Evolutionary conservation across 352 stramenopile genomes (phyloP).

Genomic region (Pythium biforme): DNA sequence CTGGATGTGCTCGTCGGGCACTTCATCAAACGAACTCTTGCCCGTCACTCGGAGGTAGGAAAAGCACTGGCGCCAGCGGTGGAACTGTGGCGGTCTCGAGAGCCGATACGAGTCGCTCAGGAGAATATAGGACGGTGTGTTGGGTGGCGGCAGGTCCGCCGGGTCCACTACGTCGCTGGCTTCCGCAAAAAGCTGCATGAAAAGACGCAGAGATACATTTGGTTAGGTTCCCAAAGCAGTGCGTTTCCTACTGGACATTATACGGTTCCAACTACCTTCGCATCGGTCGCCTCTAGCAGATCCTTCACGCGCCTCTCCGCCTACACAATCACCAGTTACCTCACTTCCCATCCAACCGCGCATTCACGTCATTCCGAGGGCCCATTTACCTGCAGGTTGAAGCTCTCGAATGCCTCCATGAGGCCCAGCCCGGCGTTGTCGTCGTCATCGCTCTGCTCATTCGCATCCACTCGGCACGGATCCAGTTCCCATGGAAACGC

Average conservation of each 20-base stretch:
- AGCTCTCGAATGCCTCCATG: constrained; percentile 52
- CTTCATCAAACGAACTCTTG: constrained; percentile 22
- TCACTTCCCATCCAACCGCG: background rate
- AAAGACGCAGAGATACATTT: background rate
- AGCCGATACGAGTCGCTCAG: constrained; percentile 52
- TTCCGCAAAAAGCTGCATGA: background rate
- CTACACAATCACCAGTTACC: constrained; percentile 19
- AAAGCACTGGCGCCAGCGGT: constrained; percentile 48
- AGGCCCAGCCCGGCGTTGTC: constrained; percentile 19
- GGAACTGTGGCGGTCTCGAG: constrained; percentile 43
- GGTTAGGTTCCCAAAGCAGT: no score
- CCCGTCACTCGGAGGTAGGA: constrained; percentile 42
- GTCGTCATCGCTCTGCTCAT: background rate
- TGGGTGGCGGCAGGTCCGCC: constrained; percentile 4
- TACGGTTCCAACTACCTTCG: no score
- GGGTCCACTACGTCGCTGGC: background rate
- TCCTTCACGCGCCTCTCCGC: constrained; percentile 39
- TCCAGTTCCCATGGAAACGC: background rate
- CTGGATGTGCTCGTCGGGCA: constrained; percentile 46
- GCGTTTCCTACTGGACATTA: no score
- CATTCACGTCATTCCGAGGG: background rate
- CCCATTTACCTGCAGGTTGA: constrained; percentile 40
- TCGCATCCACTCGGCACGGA: background rate
- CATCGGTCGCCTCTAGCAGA: constrained; percentile 37
- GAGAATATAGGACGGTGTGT: constrained; percentile 35